Evolutionary conservation across 2,329 filamentous ascomycete genomes (phyloP).

Genomic region (Xylariaceae sp.): DNA sequence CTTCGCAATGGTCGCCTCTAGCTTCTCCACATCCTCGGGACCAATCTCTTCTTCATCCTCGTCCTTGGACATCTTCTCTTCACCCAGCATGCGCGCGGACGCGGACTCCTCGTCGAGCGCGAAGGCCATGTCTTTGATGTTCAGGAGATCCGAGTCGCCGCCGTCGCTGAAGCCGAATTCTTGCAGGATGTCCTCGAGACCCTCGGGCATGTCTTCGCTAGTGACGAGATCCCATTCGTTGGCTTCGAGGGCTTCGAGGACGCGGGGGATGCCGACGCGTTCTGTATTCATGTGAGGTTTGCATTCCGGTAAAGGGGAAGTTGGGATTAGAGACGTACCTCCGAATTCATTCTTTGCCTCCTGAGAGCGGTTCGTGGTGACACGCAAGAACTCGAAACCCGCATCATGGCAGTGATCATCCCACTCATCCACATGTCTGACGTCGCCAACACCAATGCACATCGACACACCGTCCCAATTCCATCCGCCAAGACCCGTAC

Average conservation of each 20-base stretch:
- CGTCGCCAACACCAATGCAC: slow-evolving; percentile 50
- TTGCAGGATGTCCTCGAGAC: slow-evolving; percentile 32
- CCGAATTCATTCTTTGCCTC: slow-evolving; percentile 51
- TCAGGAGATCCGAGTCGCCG: slow-evolving; percentile 19
- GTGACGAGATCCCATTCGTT: slow-evolving; percentile 55
- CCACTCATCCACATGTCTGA: slow-evolving; percentile 50
- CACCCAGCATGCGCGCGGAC: too few relatives aligned
- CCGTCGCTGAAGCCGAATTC: slow-evolving; percentile 7
- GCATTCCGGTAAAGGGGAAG: too few relatives aligned
- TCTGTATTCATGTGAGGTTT: too few relatives aligned
- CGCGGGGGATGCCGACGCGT: slow-evolving; percentile 52
- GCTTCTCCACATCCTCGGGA: too few relatives aligned
- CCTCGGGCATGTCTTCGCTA: slow-evolving; percentile 31
- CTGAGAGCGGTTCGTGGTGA: slow-evolving; percentile 32
- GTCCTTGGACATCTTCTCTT: too few relatives aligned
- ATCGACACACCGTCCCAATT: slow-evolving; percentile 61
- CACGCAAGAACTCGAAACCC: slow-evolving; percentile 60
- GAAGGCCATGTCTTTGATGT: slow-evolving; percentile 30
- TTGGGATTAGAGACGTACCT: slow-evolving; percentile 40
- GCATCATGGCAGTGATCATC: slow-evolving; percentile 53
- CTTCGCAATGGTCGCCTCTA: too few relatives aligned
- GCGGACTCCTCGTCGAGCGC: slow-evolving; percentile 31
- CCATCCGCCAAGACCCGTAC: slow-evolving; percentile 54
- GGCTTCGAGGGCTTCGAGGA: slow-evolving; percentile 57
- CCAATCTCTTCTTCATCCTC: too few relatives aligned